Base-by-base conservation (phyloP, 2,329 filamentous ascomycete genomes). In the Arthroderma uncinatum region DNA sequence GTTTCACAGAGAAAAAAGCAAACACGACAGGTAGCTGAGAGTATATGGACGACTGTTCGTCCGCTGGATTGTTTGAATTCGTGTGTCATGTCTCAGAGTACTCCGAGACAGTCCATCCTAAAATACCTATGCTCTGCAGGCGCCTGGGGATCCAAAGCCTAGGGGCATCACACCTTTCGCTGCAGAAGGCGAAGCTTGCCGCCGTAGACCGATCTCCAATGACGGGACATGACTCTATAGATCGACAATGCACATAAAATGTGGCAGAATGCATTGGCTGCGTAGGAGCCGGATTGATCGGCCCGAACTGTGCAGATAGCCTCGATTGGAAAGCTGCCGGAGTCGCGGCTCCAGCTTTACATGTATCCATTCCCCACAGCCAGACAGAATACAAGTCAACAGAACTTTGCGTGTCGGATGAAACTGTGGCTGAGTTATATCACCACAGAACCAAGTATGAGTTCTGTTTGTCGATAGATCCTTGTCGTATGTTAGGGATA, bases 1-100 rank as follows among this genome's bases (percentile, higher is more conserved):
- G 47, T 50, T 50, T 33, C 47, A 50, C 47, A 50, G n/a, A 19
- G 14, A 16, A 50, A 50, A 50, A 50, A 50, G 47, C 28, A 50
- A 50, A 30, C 23, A 30, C 47, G n/a, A 25, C 25, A 33, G 5
- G 25, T 4, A 50, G 25, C 33, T 10, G 28, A 50, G 25, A n/a
- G n/a, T 21, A 19, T n/a, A 33, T 25, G 14, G 14, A 16, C 25
- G 7, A 33, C 25, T 7, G 9, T 7, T 16, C n/a, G 47, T 7
- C 28, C 14, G 47, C 16, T 19, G 14, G n/a, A 10, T 50, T 14
- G 19, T 33, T 50, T 19, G 47, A 2, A 8, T 30, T 16, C 4
- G 47, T 16, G 25, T 19, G 25, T 30, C 14, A 30, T 50, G 47
- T 50, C 47, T 50, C 47, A 50, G 47, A n/a, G 28, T 30, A 16